phyloP scores from a whole-genome alignment of 176 grass and related monocot genomes.

The Hsuehochloa calcarea region DNA sequence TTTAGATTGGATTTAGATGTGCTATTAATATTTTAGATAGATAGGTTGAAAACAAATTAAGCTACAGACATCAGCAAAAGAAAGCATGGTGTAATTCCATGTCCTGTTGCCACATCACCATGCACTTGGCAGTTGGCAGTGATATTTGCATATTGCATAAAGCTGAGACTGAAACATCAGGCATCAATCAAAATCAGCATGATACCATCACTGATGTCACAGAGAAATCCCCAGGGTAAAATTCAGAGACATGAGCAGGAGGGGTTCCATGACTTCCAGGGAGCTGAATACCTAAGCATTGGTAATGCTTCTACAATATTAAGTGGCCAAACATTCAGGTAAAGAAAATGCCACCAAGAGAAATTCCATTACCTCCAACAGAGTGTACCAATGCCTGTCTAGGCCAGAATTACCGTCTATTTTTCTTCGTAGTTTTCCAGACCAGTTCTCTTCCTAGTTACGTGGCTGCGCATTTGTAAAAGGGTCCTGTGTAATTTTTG shows the following conservation, averaged over 20 bases:
- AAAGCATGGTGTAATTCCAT: not conserved
- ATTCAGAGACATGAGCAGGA: not conserved
- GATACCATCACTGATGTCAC: constrained; percentile 34
- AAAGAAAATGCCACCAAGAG: too few relatives aligned
- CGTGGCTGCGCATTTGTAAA: too few relatives aligned
- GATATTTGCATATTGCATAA: not conserved
- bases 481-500: too few relatives aligned
- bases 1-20: too few relatives aligned
- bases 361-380: too few relatives aligned
- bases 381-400: too few relatives aligned
- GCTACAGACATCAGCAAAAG: not conserved
- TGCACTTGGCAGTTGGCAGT: constrained; percentile 2
- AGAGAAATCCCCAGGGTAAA: not conserved
- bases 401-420: too few relatives aligned
- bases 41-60: not conserved
- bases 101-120: not conserved
- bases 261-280: not conserved
- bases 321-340: not conserved
- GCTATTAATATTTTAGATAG: too few relatives aligned
- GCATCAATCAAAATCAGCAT: constrained; percentile 33
- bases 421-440: too few relatives aligned
- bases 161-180: not conserved
- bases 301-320: not conserved
- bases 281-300: not conserved
- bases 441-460: too few relatives aligned